Evolutionary conservation across 768 basidiomycete genomes (phyloP).

Genomic region (Lactarius deliciosus): DNA sequence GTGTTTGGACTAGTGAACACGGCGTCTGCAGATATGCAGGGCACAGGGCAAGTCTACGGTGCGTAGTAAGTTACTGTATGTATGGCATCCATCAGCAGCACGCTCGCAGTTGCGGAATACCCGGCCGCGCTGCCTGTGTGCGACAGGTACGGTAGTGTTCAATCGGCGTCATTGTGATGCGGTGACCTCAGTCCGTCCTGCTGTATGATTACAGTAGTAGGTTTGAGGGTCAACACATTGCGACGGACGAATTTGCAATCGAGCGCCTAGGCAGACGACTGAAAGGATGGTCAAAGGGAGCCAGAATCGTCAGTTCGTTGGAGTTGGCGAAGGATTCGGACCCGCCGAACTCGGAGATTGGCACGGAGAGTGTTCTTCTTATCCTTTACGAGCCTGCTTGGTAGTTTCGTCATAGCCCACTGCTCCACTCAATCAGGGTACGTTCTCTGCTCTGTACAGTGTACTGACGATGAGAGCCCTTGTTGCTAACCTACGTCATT

Average conservation of each 20-base stretch:
- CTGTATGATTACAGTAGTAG: conserved; percentile 11
- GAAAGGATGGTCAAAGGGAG: conserved; percentile 4
- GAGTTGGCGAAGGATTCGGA: neutral
- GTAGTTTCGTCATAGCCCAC: neutral
- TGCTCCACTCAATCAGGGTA: conserved; percentile 3
- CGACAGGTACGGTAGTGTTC: conserved; percentile 10
- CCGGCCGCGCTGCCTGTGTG: conserved; percentile 25
- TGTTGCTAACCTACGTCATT: neutral
- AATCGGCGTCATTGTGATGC: neutral
- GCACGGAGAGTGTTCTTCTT: neutral
- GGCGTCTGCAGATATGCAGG: conserved; percentile 38
- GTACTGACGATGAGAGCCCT: neutral
- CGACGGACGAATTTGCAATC: conserved; percentile 6
- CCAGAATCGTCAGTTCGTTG: neutral
- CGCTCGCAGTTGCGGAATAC: conserved; percentile 40
- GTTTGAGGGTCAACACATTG: neutral
- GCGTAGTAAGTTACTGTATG: conserved; percentile 27
- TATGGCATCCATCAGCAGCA: conserved; percentile 51
- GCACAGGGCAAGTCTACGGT: conserved; percentile 1
- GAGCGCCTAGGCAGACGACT: neutral
- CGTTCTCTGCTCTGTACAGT: neutral
- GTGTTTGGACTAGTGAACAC: conserved; percentile 54
- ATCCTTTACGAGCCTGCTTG: neutral
- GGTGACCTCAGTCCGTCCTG: conserved; percentile 12
- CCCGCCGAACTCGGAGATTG: neutral